Evolutionary conservation across 441 rosid species (phyloP).

Genomic region (Biscutella laevigata): DNA sequence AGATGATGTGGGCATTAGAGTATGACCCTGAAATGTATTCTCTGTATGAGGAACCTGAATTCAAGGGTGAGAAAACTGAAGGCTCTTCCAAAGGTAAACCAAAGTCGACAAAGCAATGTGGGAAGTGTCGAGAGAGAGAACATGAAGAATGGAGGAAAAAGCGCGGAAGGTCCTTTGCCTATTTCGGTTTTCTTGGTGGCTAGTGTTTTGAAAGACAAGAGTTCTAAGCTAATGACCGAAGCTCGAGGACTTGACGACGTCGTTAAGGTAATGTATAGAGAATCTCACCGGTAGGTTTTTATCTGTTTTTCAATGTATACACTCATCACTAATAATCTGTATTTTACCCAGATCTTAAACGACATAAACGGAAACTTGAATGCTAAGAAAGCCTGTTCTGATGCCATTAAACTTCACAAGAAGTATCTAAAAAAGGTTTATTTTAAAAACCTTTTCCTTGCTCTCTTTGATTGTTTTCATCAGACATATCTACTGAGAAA

Average conservation of each 20-base stretch:
- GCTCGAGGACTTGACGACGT: conserved; percentile 87
- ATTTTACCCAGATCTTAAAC: conserved; percentile 58
- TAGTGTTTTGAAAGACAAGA: conserved; percentile 81
- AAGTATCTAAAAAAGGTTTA: conserved; percentile 78
- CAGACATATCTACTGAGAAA: background rate
- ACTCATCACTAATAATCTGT: background rate
- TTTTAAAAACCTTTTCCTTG: too few species aligned
- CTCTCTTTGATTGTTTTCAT: too few species aligned
- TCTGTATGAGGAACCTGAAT: conserved; percentile 52
- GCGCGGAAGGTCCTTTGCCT: conserved; percentile 61
- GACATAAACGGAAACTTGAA: conserved; percentile 85
- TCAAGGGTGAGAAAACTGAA: conserved; percentile 34
- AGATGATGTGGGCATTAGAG: conserved; percentile 99
- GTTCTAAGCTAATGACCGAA: conserved; percentile 55
- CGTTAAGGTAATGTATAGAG: conserved; percentile 51
- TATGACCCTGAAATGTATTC: conserved; percentile 66
- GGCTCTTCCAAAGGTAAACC: conserved; percentile 44
- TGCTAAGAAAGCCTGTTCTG: conserved; percentile 79
- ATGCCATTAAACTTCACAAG: conserved; percentile 94
- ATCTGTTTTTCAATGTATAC: background rate
- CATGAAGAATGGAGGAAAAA: conserved; percentile 43
- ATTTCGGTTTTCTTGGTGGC: conserved; percentile 87
- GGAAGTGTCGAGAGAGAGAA: conserved; percentile 80
- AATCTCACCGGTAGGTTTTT: background rate
- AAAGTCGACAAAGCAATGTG: conserved; percentile 53